A percentile compares a stretch with the other conserved stretches of the same genome.
Evolutionary conservation across 176 grass and related monocot genomes (phyloP).

Genomic region (Oryza glaberrima): DNA sequence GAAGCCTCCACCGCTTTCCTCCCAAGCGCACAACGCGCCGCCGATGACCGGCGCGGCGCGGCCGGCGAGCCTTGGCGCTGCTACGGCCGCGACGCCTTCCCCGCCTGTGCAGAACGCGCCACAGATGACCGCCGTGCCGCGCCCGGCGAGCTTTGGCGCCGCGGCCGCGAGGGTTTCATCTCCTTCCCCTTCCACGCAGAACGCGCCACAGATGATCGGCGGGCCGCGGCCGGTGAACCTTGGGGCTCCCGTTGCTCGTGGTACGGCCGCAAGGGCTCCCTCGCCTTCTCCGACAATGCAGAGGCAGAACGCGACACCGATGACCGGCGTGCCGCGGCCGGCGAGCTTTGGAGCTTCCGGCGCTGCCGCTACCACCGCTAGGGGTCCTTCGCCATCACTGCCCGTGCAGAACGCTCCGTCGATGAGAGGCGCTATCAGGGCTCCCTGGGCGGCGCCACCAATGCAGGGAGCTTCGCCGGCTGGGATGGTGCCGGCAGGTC

Average conservation of each 20-base stretch:
- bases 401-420: neutral
- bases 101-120: too few relatives aligned
- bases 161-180: neutral
- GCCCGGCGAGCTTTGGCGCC: too few relatives aligned
- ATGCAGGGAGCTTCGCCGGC: neutral
- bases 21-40: neutral
- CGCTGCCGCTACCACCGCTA: too few relatives aligned
- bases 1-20: neutral
- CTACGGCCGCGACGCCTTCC: too few relatives aligned
- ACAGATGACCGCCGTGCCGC: too few relatives aligned
- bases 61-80: too few relatives aligned
- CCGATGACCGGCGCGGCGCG: neutral
- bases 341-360: too few relatives aligned
- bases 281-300: too few relatives aligned
- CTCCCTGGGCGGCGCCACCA: neutral
- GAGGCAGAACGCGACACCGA: neutral
- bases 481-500: neutral
- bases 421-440: neutral
- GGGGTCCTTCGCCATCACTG: neutral
- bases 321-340: neutral
- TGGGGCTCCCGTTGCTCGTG: too few relatives aligned
- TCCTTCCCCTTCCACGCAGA: neutral
- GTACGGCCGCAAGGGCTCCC: too few relatives aligned
- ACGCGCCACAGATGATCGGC: neutral
- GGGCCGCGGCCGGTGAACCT: too few relatives aligned